Evolutionary conservation across 495 filamentous ascomycete species (phyloP), one percentile per base, ranked within the genome.

Genomic region (Penicillium cosmopolitanum): DNA sequence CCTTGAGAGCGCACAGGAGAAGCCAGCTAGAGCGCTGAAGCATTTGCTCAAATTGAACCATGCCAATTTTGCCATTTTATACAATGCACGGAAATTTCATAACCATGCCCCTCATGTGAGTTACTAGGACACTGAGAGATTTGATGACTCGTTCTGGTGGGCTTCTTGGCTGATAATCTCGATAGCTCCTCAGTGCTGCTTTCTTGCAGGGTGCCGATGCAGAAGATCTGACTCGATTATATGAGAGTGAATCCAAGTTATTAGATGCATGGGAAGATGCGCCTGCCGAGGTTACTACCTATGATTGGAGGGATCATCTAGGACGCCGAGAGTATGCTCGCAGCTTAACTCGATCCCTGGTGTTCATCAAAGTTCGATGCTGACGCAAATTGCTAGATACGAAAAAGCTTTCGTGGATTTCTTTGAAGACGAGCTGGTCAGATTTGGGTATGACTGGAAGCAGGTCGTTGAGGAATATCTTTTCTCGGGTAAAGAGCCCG

Each of bases 31-130:
- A 58, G 91, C 91, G 5, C 80, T 99, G 53, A 97, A 95, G 71
- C 92, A 98, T 70, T 80, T 98, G 13, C 68, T 99, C 35, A 87
- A 87, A 64, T 85, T 93, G 25, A 98, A 99, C 72, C 96, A 99
- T 78, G 86, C 87, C 35, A 96, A 96, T 65, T 80, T 96, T 74
- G 83, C 91, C 25, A 87, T 98, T 53, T 69, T 97, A 54, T 96
- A 89, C 68, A 71, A 95, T 66, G 66, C 89, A 50, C 80, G 91
- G 11, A 77, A 83, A 60, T 96, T 89, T 70, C 89, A 96, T 76
- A 98, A 97, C 67, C 93, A 98, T 74, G 75, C 87, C 51, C 84
- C 91, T 31, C 94, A 98, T 78, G 87, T 93, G 67, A 40, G 84
- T 74, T 35, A 40, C 58, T 34, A 18, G 1, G 8, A 9, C 16